Evolutionary conservation across 2,329 filamentous ascomycete genomes (phyloP), one percentile per base, ranked within the genome.

Genomic region (Arthrinium puccinioides): DNA sequence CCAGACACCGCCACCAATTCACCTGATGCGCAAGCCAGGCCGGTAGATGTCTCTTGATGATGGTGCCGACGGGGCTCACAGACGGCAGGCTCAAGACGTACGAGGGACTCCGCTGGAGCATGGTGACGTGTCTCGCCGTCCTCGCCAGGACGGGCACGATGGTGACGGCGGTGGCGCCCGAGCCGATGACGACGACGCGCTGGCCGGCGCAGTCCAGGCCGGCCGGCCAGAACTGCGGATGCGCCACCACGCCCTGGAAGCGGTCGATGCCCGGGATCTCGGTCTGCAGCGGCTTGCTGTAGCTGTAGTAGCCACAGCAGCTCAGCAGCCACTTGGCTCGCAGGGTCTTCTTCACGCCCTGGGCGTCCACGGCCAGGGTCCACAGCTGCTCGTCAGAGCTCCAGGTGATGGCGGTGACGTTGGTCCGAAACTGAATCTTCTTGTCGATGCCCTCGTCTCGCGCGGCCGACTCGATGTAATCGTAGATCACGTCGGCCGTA

Each of bases 161-260:
- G 0, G 87, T 92, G 34, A 90, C 63, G 7, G 86, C 82, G 0
- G 87, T 94, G 3, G 87, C 87, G 7, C 87, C 87, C 11, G 75
- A 82, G 13, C 86, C 86, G 43, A 92, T 76, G 40, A 90, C 67
- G 27, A 86, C 72, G 18, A 90, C 66, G 29, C 75, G 74, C 58
- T 88, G 87, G 54, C 68, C 66, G 6, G 66, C 60, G 54, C 82
- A 82, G 49, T 85, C 73, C 24, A 84, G 61, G 32, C 79, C 69
- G 40, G 81, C 64, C 0, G 83, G 82, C 85, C 85, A 90, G 62
- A 80, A 81, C 46, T 83, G 79, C 1, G 79, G 78, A 45, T 83
- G 78, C 10, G 79, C 61, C n/a, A 74, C 57, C 18, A 63, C 59
- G 27, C 79, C 79, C 42, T 72, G 57, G 63, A 83, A 84, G 21